phyloP scores from a whole-genome alignment of 768 basidiomycete genomes.

The Tricholoma flavovirens region DNA sequence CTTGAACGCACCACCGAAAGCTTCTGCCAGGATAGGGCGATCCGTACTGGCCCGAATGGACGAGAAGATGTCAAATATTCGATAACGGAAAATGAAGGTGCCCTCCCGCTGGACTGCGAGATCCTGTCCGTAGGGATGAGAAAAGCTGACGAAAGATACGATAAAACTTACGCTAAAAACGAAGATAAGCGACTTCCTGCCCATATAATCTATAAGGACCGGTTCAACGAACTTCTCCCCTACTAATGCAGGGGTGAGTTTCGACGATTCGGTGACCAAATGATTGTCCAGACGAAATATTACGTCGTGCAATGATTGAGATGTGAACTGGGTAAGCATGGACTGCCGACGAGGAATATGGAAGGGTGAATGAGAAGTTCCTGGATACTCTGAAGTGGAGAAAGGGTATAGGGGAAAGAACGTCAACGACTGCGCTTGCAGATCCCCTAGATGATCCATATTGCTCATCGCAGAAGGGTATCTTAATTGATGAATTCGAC shows the following conservation, averaged over 20 bases:
- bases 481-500: constrained; percentile 1
- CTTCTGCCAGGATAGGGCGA: constrained; percentile 51
- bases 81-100: constrained; percentile 64
- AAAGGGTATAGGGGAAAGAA: constrained; percentile 36
- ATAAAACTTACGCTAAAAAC: constrained; percentile 49
- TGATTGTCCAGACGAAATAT: constrained; percentile 28
- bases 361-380: constrained; percentile 23
- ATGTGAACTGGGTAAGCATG: constrained; percentile 24
- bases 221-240: constrained; percentile 61
- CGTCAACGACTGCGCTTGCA: constrained; percentile 17
- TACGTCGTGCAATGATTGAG: constrained; percentile 23
- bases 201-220: constrained; percentile 46
- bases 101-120: constrained; percentile 64
- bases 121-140: constrained; percentile 38
- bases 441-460: not conserved
- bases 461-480: not conserved
- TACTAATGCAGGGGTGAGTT: constrained; percentile 46
- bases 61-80: constrained; percentile 58
- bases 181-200: constrained; percentile 50
- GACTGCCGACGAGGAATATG: constrained; percentile 33
- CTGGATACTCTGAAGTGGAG: constrained; percentile 22
- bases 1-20: constrained; percentile 59
- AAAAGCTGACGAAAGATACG: constrained; percentile 2
- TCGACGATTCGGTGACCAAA: constrained; percentile 35
- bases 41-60: constrained; percentile 21